Percentiles rank a stretch among this genome's conserved stretches.
Evolutionary conservation across 2,329 filamentous ascomycete species (phyloP).

Genomic region (Diaporthe sp.): DNA sequence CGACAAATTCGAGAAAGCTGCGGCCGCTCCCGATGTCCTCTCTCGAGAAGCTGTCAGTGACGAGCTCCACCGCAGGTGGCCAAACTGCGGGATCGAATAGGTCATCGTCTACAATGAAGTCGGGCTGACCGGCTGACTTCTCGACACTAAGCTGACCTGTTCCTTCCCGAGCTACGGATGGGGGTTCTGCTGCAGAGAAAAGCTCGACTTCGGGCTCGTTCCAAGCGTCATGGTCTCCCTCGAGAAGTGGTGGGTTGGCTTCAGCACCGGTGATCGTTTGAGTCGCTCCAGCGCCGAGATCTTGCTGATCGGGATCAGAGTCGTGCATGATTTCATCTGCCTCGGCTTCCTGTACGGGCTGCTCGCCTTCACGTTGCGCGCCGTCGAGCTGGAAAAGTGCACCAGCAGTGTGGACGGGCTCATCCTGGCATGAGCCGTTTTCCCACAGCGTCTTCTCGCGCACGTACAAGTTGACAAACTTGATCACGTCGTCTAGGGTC

Average conservation of each 20-base stretch:
- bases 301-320: neutral
- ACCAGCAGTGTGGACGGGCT: neutral
- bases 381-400: neutral
- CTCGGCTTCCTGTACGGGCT: neutral
- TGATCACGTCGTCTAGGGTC: conserved; percentile 32
- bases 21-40: conserved; percentile 10
- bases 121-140: neutral
- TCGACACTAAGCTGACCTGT: neutral
- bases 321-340: neutral
- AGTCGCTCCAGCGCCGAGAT: neutral
- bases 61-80: conserved; percentile 3
- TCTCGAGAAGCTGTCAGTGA: conserved; percentile 20
- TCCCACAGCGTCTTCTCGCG: conserved; percentile 34
- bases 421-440: neutral
- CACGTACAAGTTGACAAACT: conserved; percentile 39
- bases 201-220: neutral
- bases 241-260: neutral
- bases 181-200: neutral
- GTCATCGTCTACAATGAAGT: neutral
- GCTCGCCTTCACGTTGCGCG: neutral
- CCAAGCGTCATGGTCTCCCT: neutral
- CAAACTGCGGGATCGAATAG: neutral
- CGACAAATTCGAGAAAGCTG: conserved; percentile 7
- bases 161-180: neutral
- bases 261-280: neutral